Evolutionary conservation across 345 rosid genomes (phyloP), one percentile per base, ranked within the genome.

Genomic region (Linum trigynum): DNA sequence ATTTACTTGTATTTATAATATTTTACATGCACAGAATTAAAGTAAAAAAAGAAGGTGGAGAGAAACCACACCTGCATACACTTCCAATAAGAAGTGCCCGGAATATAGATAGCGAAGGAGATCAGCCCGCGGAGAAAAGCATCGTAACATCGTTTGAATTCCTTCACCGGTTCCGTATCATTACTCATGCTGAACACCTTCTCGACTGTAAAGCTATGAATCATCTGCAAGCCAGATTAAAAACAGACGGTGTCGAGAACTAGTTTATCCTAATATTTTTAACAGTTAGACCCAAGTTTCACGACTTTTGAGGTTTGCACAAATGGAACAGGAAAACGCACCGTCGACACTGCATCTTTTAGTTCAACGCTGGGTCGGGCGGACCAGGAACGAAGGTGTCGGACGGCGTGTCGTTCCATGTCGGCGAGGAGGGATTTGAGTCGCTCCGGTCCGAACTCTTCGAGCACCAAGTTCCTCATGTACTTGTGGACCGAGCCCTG

Each of bases 61-160:
- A 23, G 32, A 23, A 23, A 23, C 32, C 32, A 23, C 32, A 23
- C 32, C 32, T 70, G 62, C 64, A 75, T 66, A 48, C 82, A 74
- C 65, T 16, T 45, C 67, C 77, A 70, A 41, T 62, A 80, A 75
- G 77, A 69, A 10, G 78, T 77, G 71, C 85, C 79, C 2, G 84
- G 77, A 42, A 73, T 32, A 69, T 76, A 56, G 23, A 75, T 4
- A 60, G 85, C 76, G 51, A 82, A 69, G n/a, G 80, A 79, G 58
- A 63, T 58, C 11, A 81, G 56, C 57, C 82, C 81, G 32, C 68
- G 57, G 37, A 68, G 38, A 77, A 82, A 72, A 4, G 53, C 70
- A 59, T 39, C 67, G 57, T 58, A 61, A 57, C 17, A 69, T 3
- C 65, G 66, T 36, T 45, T 43, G 17, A 83, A 70, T 17, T 71